Evolutionary conservation across 768 basidiomycete species (phyloP).

Genomic region (Calocybe indica): DNA sequence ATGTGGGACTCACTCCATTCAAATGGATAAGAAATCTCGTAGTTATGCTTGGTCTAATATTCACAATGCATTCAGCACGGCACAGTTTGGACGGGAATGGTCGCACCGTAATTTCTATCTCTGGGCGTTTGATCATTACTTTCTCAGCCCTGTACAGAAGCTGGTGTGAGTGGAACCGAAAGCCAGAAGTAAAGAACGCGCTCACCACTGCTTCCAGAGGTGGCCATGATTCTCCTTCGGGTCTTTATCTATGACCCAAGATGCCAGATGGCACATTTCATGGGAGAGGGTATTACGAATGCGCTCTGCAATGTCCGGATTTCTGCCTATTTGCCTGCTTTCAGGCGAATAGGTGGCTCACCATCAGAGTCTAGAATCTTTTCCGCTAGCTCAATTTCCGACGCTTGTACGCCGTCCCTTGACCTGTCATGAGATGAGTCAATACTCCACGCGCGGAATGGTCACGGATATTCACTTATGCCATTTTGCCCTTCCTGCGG

Average conservation of each 20-base stretch:
- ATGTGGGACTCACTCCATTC: conserved; percentile 56
- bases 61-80: neutral
- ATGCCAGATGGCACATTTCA: conserved; percentile 90
- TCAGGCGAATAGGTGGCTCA: conserved; percentile 18
- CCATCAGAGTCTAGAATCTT: conserved; percentile 80
- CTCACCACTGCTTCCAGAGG: conserved; percentile 68
- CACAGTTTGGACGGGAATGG: neutral
- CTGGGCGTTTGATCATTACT: conserved; percentile 62
- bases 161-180: neutral
- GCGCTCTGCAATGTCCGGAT: conserved; percentile 44
- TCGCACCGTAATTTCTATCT: conserved; percentile 65
- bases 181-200: neutral
- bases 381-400: conserved; percentile 71
- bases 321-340: neutral
- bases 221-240: conserved; percentile 70
- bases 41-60: conserved; percentile 65
- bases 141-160: conserved; percentile 48
- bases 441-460: neutral
- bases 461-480: conserved; percentile 34
- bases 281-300: conserved; percentile 81
- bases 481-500: conserved; percentile 68
- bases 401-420: conserved; percentile 50
- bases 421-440: conserved; percentile 28
- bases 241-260: conserved; percentile 72
- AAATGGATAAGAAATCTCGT: conserved; percentile 69